phyloP scores from a whole-genome alignment of 495 filamentous ascomycete genomes.

The Lindgomyces ingoldianus region DNA sequence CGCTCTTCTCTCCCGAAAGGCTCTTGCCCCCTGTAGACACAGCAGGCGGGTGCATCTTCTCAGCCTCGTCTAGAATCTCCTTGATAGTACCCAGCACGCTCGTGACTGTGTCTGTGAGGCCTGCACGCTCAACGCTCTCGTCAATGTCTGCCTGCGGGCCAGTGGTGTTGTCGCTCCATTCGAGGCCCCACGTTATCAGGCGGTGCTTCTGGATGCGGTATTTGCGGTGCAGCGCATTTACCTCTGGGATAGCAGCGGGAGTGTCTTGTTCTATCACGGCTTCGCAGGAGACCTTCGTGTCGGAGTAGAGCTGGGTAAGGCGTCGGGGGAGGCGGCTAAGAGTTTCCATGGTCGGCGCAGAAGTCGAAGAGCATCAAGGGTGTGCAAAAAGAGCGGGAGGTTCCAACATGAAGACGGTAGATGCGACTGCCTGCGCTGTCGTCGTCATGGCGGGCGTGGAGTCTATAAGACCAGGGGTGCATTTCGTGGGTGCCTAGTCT shows the following conservation, averaged over 20 bases:
- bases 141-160: conserved; percentile 77
- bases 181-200: conserved; percentile 82
- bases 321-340: conserved; percentile 56
- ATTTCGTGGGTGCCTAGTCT: conserved; percentile 23
- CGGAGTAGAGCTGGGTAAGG: conserved; percentile 85
- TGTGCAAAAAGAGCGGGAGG: not conserved
- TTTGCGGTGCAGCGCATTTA: conserved; percentile 57
- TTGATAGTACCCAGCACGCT: conserved; percentile 90
- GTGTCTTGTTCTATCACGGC: conserved; percentile 73
- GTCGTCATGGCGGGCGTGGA: conserved; percentile 16
- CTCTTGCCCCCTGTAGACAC: conserved; percentile 6
- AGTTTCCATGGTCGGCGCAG: conserved; percentile 25
- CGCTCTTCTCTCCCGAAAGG: conserved; percentile 39
- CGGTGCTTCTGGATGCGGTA: conserved; percentile 71
- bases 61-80: conserved; percentile 81
- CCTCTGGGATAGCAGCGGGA: conserved; percentile 55
- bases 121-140: conserved; percentile 77
- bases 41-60: conserved; percentile 61
- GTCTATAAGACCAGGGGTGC: conserved; percentile 26
- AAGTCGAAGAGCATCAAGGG: conserved; percentile 8
- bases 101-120: conserved; percentile 80
- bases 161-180: conserved; percentile 77
- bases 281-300: conserved; percentile 87
- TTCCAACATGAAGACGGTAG: not conserved
- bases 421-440: conserved; percentile 24